Evolutionary conservation across 176 grass and related monocot species (phyloP).

Genomic region (Carex littledalei): DNA sequence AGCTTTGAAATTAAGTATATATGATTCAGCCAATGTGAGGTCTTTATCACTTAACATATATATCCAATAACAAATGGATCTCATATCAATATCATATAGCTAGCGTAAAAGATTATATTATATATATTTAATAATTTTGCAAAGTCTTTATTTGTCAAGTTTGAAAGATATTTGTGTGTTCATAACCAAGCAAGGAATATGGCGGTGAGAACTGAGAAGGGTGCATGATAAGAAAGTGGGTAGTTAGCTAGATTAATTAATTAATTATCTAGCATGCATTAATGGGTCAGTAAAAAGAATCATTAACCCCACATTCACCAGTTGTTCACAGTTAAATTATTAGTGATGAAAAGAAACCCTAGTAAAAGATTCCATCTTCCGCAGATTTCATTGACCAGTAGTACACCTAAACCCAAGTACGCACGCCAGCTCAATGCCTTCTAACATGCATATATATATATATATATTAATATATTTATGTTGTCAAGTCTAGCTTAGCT

Average conservation of each 20-base stretch:
- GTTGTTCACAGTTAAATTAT: not conserved
- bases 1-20: too few relatives aligned
- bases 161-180: not conserved
- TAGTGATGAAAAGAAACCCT: not conserved
- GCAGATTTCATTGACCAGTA: not conserved
- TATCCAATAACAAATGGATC: too few relatives aligned
- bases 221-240: not conserved
- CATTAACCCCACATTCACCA: slow-evolving; percentile 1
- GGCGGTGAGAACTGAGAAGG: not conserved
- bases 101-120: too few relatives aligned
- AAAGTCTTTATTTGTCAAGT: not conserved
- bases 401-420: not conserved
- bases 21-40: too few relatives aligned
- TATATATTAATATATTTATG: too few relatives aligned
- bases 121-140: not conserved
- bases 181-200: not conserved
- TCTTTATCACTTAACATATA: too few relatives aligned
- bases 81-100: too few relatives aligned
- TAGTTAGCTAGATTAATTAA: not conserved
- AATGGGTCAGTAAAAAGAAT: slow-evolving; percentile 11
- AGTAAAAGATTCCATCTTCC: not conserved
- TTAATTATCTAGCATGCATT: not conserved
- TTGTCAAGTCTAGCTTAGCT: too few relatives aligned
- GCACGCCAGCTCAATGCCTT: not conserved
- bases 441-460: too few relatives aligned